Conservation (phyloP, 257 asterid genomes). For the Linderniella brevidens region DNA sequence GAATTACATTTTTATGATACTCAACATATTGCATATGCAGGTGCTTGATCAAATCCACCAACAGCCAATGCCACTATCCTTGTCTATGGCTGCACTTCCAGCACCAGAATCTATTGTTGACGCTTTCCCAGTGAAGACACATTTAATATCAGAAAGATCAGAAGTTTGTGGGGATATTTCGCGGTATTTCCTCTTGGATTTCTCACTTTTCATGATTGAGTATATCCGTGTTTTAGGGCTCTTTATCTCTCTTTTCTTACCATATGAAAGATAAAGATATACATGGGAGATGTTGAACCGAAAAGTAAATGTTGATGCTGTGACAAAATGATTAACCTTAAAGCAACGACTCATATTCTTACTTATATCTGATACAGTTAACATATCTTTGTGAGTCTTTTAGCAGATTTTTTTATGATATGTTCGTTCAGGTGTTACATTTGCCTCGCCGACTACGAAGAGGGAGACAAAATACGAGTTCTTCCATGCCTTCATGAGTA, state of each 20-base stretch:
- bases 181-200: conserved; percentile 43
- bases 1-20: too few relatives aligned
- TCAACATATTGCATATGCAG: conserved; percentile 21
- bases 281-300: too few relatives aligned
- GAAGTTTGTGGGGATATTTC: conserved; percentile 28
- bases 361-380: neutral
- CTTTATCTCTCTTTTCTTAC: neutral
- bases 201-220: conserved; percentile 5
- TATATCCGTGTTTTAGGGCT: neutral
- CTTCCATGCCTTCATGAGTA: conserved; percentile 86
- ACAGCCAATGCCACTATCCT: conserved; percentile 66
- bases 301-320: too few relatives aligned
- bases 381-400: neutral
- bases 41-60: conserved; percentile 89
- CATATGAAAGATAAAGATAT: neutral
- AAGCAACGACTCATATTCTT: neutral
- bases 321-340: too few relatives aligned
- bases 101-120: conserved; percentile 86
- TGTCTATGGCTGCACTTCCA: conserved; percentile 60
- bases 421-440: conserved; percentile 63
- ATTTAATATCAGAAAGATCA: conserved; percentile 24
- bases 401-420: neutral
- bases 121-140: conserved; percentile 68
- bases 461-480: conserved; percentile 62
- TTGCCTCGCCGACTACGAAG: conserved; percentile 80